phyloP scores from a whole-genome alignment of 2,329 filamentous ascomycete genomes.

The Dothidotthia symphoricarpi region DNA sequence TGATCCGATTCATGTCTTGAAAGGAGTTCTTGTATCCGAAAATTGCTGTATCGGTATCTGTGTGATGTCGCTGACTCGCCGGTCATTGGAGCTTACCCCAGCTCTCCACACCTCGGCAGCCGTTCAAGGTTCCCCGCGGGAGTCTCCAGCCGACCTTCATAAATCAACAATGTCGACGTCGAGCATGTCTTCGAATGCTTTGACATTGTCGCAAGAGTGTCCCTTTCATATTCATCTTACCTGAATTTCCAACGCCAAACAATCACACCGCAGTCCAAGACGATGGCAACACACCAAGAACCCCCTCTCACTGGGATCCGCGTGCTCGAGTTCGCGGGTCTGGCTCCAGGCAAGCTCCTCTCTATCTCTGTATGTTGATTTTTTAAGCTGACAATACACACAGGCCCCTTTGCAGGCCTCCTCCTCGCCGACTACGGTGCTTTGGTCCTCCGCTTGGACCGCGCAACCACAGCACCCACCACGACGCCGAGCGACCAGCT shows the following conservation, averaged over 20 bases:
- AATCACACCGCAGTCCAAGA: background rate
- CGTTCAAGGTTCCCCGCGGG: constrained; percentile 25
- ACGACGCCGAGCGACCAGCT: constrained; percentile 67
- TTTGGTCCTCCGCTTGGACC: constrained; percentile 82
- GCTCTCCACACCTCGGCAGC: constrained; percentile 29
- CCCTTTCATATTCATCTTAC: constrained; percentile 1
- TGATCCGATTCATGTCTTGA: too few species aligned
- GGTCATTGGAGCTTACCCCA: too few species aligned
- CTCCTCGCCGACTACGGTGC: constrained; percentile 82
- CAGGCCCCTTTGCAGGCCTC: constrained; percentile 84
- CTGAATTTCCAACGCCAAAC: background rate
- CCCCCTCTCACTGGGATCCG: constrained; percentile 58
- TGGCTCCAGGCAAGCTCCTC: constrained; percentile 54
- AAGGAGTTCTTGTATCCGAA: too few species aligned
- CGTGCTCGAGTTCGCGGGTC: constrained; percentile 64
- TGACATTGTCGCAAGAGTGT: background rate
- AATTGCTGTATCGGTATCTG: too few species aligned
- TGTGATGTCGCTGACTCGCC: too few species aligned
- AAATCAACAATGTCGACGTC: constrained; percentile 32
- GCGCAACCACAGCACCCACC: constrained; percentile 48
- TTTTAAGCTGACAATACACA: constrained; percentile 4
- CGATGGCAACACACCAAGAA: constrained; percentile 34
- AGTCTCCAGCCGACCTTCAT: constrained; percentile 30
- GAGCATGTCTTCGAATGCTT: constrained; percentile 12
- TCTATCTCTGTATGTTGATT: too few species aligned